Evolutionary conservation across 164 flowering plant genomes (phyloP), one percentile per base, ranked within the genome.

Genomic region (Umbilicus rupestris): DNA sequence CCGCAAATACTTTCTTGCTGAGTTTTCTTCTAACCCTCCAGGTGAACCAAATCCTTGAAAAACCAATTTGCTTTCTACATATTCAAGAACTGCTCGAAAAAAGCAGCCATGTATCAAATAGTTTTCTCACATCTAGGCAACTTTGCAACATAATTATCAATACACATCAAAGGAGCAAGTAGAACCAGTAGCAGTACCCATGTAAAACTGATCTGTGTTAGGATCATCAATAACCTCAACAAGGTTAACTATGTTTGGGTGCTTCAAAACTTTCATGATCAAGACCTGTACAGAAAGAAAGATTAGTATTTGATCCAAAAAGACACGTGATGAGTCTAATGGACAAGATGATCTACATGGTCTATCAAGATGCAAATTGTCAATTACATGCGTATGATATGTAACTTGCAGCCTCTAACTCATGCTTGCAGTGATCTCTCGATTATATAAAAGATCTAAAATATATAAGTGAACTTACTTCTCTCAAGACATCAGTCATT

Each of bases 161-260:
- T 39, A 63, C 16, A 20, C 5, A 22, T 42, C 42, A 64, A 39
- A 64, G 4, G 11, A 42, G 24, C 29, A 66, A 11, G 39, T 26
- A 66, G 12, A 3, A 26, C 19, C 60, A 28, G 33, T 28, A 55
- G 19, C 33, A 58, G 74, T 94, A 94, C 99, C 99, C 97, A 95
- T 92, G 80, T 92, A 95, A 79, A 95, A 92, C 73, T 90, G 82
- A 84, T 95, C 99, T 49, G 85, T 72, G 68, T 79, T 76, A 65
- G 97, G 92, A 80, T 95, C 99, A 81, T 95, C 90, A 78, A 95
- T 92, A 78, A 95, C 99, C 86, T 95, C 99, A 73, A 88, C 64
- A 67, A 95, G 92, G 81, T 88, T 95, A 66, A 95, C 99, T 65
- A 95, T 95, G 73, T 95, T 92, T 35, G 99, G 99, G 82, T 95